Evolutionary conservation across 1,284 basidiomycete genomes (phyloP), one percentile per base, ranked within the genome.

Genomic region (Neonothopanus nambi): DNA sequence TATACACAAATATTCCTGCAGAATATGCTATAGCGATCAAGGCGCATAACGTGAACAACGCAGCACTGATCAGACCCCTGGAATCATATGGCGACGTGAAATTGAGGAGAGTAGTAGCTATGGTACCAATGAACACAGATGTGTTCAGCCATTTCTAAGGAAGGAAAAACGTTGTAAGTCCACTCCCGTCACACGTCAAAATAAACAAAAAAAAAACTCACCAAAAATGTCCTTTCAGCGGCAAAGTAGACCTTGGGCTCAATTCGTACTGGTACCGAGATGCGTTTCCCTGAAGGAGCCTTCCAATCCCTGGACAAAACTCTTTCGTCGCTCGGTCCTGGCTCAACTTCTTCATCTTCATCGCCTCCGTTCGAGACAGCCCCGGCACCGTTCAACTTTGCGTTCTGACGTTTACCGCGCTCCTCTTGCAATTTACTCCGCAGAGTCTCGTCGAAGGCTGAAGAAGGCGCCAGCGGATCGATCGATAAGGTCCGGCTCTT

Each of bases 201-300:
- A 45, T 23, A n/a, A 54, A 52, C n/a, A 24, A 44, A 61, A 55
- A 46, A 21, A 50, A 54, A 12, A 71, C 84, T 66, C 65, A 89
- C 89, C 68, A 92, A 67, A 76, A 91, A 93, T n/a, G 93, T 95
- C 55, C 94, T 79, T 70, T 98, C 96, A 43, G 92, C 91, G 3
- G 96, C 96, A 69, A 98, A 99, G 67, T 97, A 97, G 6, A 97
- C 95, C 74, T 99, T 99, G 35, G 96, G 96, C 72, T 99, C 96
- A 53, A 99, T 83, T 48, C 96, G 84, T 30, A 99, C 88, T 33
- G 96, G 95, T 1, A 99, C 83, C 1, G 93, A 84, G 55, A 99
- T 95, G 59, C 84, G 82, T 76, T 98, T 98, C 17, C 96, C 96
- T 42, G 81, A 74, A 1, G 91, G 89, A 2, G 95, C 95, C 21